Evolutionary conservation across 345 rosid species (phyloP).

Genomic region (Acer negundo): DNA sequence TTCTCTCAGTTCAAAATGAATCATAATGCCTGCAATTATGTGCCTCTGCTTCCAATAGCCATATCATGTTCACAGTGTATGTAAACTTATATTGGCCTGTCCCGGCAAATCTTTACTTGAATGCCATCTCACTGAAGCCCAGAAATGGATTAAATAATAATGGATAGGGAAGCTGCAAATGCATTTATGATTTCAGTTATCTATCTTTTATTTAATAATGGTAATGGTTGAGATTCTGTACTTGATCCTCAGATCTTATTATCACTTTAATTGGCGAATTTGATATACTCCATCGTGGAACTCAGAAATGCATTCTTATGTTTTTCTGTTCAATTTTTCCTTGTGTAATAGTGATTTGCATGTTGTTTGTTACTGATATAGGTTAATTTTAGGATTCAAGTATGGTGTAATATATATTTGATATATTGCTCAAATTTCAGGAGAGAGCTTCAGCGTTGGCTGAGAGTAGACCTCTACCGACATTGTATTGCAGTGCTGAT

Average conservation of each 20-base stretch:
- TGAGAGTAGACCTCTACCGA: constrained; percentile 67
- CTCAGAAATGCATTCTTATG: neutral
- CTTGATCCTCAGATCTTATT: neutral
- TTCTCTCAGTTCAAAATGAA: neutral
- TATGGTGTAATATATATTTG: neutral
- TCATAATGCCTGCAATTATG: neutral
- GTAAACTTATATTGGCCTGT: neutral
- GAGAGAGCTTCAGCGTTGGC: constrained; percentile 64
- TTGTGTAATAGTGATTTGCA: neutral
- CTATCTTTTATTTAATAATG: neutral
- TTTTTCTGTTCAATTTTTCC: neutral
- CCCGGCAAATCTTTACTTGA: no score
- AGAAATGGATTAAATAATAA: no score
- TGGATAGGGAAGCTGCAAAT: no score
- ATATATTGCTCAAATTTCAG: constrained; percentile 39
- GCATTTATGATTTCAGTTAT: no score
- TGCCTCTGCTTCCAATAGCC: neutral
- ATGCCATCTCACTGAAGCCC: no score
- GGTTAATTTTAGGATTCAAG: neutral
- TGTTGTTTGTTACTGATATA: constrained; percentile 3
- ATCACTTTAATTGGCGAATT: neutral
- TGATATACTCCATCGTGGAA: neutral
- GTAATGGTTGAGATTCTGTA: neutral
- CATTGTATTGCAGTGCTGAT: constrained; percentile 70
- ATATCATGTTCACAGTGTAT: neutral